phyloP scores from a whole-genome alignment of 306 rosid genomes.

The Cucurbita ficifolia region DNA sequence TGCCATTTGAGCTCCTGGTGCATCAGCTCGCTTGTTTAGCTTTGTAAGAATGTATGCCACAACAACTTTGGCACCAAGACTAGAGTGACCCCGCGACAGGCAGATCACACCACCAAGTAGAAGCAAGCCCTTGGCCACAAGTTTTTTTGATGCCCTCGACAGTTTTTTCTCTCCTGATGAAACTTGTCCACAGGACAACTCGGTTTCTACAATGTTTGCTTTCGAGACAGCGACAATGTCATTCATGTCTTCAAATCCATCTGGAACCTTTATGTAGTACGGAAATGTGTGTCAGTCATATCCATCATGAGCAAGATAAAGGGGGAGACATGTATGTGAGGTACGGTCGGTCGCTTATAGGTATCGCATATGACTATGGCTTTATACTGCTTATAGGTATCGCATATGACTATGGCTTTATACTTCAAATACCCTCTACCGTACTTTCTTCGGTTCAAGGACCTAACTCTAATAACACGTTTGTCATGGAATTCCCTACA shows the following conservation, averaged over 20 bases:
- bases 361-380: no score
- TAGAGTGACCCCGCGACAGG: conserved; percentile 61
- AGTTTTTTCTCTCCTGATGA: conserved; percentile 10
- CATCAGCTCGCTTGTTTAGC: conserved; percentile 33
- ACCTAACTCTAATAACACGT: not conserved
- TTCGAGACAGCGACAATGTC: conserved; percentile 10
- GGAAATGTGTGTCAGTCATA: conserved; percentile 8
- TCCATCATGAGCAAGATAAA: not conserved
- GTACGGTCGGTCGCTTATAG: no score
- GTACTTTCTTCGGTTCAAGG: not conserved
- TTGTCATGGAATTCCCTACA: not conserved
- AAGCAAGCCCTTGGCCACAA: conserved; percentile 55
- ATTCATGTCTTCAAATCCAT: conserved; percentile 26
- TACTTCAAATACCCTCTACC: not conserved
- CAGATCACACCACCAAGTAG: conserved; percentile 65
- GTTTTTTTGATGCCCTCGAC: conserved; percentile 38
- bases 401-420: no score
- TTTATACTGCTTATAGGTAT: not conserved
- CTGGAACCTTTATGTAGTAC: conserved; percentile 40
- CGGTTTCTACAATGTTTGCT: conserved; percentile 6
- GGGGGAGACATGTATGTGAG: not conserved
- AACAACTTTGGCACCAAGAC: conserved; percentile 83
- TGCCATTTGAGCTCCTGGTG: conserved; percentile 16
- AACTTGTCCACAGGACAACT: conserved; percentile 10
- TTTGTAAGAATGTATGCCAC: conserved; percentile 55